Evolutionary conservation across 169 alveolate genomes (phyloP).

Genomic region (Sarcocystis neurona): DNA sequence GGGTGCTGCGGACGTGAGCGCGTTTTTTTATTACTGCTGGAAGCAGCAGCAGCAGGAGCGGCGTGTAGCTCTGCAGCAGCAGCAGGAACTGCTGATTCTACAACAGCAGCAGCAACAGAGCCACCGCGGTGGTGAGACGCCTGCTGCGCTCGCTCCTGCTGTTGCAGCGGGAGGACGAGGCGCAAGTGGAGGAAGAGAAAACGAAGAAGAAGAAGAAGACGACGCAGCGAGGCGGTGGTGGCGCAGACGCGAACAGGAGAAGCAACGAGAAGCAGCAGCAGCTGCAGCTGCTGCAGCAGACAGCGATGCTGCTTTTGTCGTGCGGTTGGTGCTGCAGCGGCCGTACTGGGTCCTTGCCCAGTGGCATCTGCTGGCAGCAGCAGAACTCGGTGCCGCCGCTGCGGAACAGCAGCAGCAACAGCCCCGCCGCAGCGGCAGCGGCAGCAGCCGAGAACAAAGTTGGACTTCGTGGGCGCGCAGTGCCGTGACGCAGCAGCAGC

Average conservation of each 20-base stretch:
- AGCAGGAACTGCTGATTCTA: neutral
- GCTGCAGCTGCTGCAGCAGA: neutral
- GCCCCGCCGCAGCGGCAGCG: no score
- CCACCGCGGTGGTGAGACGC: neutral
- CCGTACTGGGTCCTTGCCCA: slow-evolving; percentile 33
- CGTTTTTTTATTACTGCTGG: slow-evolving; percentile 11
- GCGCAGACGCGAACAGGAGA: no score
- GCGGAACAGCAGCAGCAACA: no score
- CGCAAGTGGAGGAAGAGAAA: neutral
- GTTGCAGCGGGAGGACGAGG: neutral
- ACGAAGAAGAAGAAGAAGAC: neutral
- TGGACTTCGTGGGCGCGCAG: no score
- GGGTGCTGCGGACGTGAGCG: neutral
- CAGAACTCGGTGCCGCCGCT: neutral
- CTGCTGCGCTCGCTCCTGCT: neutral
- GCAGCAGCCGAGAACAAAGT: no score
- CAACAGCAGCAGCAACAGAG: neutral
- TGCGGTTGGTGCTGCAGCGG: neutral
- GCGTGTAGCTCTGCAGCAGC: neutral
- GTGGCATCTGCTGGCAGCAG: slow-evolving; percentile 25
- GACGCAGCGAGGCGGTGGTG: no score
- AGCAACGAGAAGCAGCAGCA: neutral
- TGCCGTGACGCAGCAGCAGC: no score
- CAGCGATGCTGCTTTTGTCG: slow-evolving; percentile 16
- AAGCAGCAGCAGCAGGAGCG: slow-evolving; percentile 5